Base-by-base conservation (phyloP, 257 asterid genomes). In the Echium plantagineum region DNA sequence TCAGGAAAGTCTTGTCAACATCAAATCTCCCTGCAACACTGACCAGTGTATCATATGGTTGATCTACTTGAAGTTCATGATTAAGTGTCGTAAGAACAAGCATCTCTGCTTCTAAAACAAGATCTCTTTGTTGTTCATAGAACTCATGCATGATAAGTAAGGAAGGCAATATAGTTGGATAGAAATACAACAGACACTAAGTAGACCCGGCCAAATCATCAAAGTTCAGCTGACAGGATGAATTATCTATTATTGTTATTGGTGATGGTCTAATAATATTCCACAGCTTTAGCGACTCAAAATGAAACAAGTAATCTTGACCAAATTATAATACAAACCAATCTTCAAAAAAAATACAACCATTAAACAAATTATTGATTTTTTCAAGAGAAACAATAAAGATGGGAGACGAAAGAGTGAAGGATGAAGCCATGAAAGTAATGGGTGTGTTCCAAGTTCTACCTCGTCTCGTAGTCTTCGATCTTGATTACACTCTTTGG, bases 381-480 rank as follows among this genome's bases (percentile, higher is more conserved):
- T n/a, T 5, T 31, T 1, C 38, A 31, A 35, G 2, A 35, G 46
- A 52, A 55, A 21, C 61, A 28, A 52, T 55, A 61, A 69, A 74
- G 72, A 87, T 90, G 95, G 96, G 93, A 61, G 95, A 87, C 78
- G 89, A 79, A 57, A 58, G 76, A 75, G 94, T 82, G 77, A 85
- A 85, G 89, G 81, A 81, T 68, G 98, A 90, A 61, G 98, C 98
- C 1, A 70, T 83, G 86, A 93, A 90, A 74, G 79, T 83, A 19
- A 64, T 90, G 66, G 89, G 82, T 62, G 17, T 82, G 66, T 87
- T 77, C 60, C 86, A 91, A 68, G 72, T 77, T 48, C 79, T 91
- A 17, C 98, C 96, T 80, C 94, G 96, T 42, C 94, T 91, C 21
- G 88, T 91, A 51, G 93, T 91, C 66, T 91, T 91, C 77, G 96